phyloP scores from a whole-genome alignment of 164 flowering plant genomes.

The Umbilicus rupestris region DNA sequence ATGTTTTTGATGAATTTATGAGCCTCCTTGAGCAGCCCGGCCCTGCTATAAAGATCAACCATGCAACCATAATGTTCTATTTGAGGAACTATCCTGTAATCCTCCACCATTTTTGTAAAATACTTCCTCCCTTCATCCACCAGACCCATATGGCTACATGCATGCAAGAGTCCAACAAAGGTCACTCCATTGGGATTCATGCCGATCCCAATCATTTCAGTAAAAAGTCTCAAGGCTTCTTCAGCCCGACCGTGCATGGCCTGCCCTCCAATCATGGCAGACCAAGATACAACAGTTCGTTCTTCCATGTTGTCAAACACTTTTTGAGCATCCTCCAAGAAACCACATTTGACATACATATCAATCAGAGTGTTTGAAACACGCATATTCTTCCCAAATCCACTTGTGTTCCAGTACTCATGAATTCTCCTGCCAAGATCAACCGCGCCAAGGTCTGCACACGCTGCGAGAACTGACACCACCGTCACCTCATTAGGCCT shows the following conservation, averaged over 20 bases:
- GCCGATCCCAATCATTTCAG: constrained; percentile 29
- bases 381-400: constrained; percentile 34
- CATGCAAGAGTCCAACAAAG: constrained; percentile 48
- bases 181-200: constrained; percentile 49
- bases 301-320: constrained; percentile 47
- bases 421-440: constrained; percentile 57
- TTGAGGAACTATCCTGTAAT: constrained; percentile 32
- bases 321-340: constrained; percentile 38
- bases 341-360: constrained; percentile 74
- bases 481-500: constrained; percentile 57
- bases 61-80: constrained; percentile 63
- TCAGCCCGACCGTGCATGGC: constrained; percentile 49
- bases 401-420: constrained; percentile 32
- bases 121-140: constrained; percentile 33
- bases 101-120: constrained; percentile 43
- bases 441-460: constrained; percentile 58
- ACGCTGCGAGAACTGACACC: constrained; percentile 60
- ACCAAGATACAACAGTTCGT: constrained; percentile 68
- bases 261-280: constrained; percentile 66
- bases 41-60: constrained; percentile 58
- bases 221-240: constrained; percentile 35
- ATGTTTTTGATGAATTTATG: constrained; percentile 41
- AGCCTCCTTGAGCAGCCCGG: constrained; percentile 55
- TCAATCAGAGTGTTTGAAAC: constrained; percentile 58
- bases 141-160: constrained; percentile 61